A percentile compares a stretch with the other conserved stretches of the same genome.
These are phyloP conservation scores for Tripterygium wilfordii DNA, from an alignment of 177 flowering plant species.

Conservation along the genomic window DNA sequence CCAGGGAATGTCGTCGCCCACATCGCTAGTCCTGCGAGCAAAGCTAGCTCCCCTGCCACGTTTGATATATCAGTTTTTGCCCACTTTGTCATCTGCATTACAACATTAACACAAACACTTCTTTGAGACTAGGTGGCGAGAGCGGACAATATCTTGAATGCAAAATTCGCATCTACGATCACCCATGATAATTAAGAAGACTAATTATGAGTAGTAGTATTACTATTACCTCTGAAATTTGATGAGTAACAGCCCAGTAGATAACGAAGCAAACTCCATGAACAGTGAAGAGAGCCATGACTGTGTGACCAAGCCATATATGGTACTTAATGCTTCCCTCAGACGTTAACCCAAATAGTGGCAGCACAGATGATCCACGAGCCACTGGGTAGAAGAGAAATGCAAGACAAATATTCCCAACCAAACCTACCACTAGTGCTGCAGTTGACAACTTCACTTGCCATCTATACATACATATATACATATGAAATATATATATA, in stretches of 20 bases:
- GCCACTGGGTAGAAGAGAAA: constrained; percentile 77
- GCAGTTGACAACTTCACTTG: constrained; percentile 25
- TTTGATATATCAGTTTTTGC: constrained; percentile 36
- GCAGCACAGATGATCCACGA: constrained; percentile 63
- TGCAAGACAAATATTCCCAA: constrained; percentile 51
- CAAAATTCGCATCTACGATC: too few relatives aligned
- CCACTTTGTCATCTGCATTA: constrained; percentile 70
- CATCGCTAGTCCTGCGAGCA: constrained; percentile 43
- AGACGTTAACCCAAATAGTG: constrained; percentile 57
- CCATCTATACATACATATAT: constrained; percentile 33
- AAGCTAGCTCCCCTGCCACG: constrained; percentile 65
- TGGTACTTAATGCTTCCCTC: constrained; percentile 72
- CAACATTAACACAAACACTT: background rate
- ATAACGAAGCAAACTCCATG: constrained; percentile 50
- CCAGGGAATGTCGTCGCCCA: constrained; percentile 60
- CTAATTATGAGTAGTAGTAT: too few relatives aligned
- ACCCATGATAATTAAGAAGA: too few relatives aligned
- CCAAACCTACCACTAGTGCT: constrained; percentile 31
- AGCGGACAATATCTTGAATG: too few relatives aligned
- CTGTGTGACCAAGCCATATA: constrained; percentile 67
- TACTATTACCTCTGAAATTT: constrained; percentile 35
- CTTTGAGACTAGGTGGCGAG: too few relatives aligned
- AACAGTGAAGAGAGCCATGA: constrained; percentile 49
- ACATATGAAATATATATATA: background rate
- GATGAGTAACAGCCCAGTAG: constrained; percentile 39